phyloP scores from a whole-genome alignment of 768 basidiomycete species.

The Rickenella mellea region DNA sequence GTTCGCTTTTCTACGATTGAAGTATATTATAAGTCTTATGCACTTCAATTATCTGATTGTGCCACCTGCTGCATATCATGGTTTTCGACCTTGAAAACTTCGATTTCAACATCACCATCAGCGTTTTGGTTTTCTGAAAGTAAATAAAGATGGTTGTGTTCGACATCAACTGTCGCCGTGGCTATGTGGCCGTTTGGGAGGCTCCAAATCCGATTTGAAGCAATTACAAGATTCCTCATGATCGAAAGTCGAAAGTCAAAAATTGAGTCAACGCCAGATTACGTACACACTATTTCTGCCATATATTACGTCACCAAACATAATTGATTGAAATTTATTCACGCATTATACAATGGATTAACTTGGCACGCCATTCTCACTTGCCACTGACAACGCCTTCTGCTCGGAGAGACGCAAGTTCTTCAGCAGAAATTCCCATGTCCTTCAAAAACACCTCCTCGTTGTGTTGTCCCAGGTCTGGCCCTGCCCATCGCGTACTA shows the following conservation, averaged over 20 bases:
- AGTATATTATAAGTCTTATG: not conserved
- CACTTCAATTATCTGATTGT: slow-evolving; percentile 6
- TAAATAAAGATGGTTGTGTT: slow-evolving; percentile 51
- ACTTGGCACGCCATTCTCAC: no score
- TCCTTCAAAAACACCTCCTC: slow-evolving; percentile 21
- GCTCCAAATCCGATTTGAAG: not conserved
- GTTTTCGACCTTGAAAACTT: slow-evolving; percentile 41
- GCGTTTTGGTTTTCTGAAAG: slow-evolving; percentile 37
- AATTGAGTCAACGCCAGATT: no score
- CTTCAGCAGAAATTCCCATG: slow-evolving; percentile 17
- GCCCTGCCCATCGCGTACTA: slow-evolving; percentile 59
- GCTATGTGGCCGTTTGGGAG: slow-evolving; percentile 26
- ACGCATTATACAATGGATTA: no score
- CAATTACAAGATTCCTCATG: not conserved
- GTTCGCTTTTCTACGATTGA: not conserved
- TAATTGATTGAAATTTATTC: no score
- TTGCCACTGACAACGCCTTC: slow-evolving; percentile 12
- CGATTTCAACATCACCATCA: slow-evolving; percentile 45
- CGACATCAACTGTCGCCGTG: slow-evolving; percentile 49
- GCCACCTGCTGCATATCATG: slow-evolving; percentile 1
- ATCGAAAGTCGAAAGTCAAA: no score
- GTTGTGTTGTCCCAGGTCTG: slow-evolving; percentile 44
- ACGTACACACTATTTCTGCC: no score
- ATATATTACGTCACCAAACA: no score
- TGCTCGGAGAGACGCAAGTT: slow-evolving; percentile 14